Conservation (phyloP, 108 stramenopile species). For the Nitzschia sp. region DNA sequence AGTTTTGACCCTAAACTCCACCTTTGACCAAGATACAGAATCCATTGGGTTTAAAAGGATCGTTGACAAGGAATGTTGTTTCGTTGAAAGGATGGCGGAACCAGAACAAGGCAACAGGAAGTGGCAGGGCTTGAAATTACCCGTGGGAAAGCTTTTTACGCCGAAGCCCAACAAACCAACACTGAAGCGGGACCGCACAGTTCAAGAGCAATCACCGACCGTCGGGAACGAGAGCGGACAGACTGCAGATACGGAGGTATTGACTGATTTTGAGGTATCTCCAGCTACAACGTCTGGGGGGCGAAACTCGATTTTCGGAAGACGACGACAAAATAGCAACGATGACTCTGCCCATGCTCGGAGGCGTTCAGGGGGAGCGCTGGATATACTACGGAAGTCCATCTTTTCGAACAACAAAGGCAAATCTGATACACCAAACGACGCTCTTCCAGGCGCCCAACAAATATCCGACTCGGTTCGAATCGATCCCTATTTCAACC, state of each 20-base stretch:
- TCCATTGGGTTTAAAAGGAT: too few species aligned
- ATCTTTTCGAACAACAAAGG: neutral
- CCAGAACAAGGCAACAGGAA: too few species aligned
- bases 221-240: neutral
- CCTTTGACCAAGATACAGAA: too few species aligned
- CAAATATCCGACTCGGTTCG: slow-evolving; percentile 3
- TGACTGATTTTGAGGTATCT: neutral
- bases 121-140: slow-evolving; percentile 4
- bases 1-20: too few species aligned
- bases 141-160: slow-evolving; percentile 2
- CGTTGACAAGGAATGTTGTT: too few species aligned
- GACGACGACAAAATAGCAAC: neutral
- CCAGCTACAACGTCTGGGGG: neutral
- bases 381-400: neutral
- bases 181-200: neutral
- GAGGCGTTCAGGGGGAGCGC: neutral
- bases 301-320: neutral
- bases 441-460: neutral
- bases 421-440: neutral
- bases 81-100: too few species aligned
- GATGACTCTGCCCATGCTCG: neutral
- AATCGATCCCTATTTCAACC: neutral
- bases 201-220: neutral
- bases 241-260: neutral
- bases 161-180: neutral